phyloP scores from a whole-genome alignment of 352 stramenopile genomes.

The Aphanomyces cochlioides region DNA sequence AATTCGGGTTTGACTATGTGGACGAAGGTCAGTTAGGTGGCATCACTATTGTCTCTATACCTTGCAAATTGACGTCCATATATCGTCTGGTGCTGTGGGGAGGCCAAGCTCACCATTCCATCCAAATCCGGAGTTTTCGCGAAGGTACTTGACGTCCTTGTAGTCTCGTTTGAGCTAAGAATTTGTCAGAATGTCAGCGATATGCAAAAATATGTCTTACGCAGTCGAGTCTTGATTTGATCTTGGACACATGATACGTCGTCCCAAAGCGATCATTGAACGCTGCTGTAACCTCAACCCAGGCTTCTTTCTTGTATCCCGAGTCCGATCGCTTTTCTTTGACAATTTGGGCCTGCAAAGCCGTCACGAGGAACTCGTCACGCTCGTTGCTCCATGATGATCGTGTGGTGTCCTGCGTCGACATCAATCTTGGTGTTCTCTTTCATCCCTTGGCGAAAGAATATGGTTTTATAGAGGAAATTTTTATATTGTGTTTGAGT shows the following conservation, averaged over 20 bases:
- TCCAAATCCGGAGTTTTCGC: constrained; percentile 17
- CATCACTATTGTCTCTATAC: constrained; percentile 7
- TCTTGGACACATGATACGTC: too few species aligned
- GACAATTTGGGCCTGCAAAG: background rate
- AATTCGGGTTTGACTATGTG: constrained; percentile 11
- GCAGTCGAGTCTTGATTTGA: too few species aligned
- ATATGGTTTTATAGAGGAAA: constrained; percentile 3
- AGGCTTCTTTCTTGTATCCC: constrained; percentile 5
- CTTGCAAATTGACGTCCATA: constrained; percentile 8
- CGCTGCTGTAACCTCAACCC: constrained; percentile 5
- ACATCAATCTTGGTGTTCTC: background rate
- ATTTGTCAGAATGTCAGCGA: too few species aligned
- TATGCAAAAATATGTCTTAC: too few species aligned
- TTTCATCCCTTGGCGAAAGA: background rate
- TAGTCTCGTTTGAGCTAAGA: too few species aligned
- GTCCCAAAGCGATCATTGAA: background rate
- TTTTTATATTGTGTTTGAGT: too few species aligned
- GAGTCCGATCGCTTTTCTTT: constrained; percentile 1
- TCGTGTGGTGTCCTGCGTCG: background rate
- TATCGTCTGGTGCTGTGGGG: background rate
- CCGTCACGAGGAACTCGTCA: constrained; percentile 3
- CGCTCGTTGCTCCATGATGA: constrained; percentile 3
- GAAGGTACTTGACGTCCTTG: constrained; percentile 11
- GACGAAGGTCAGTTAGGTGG: background rate
- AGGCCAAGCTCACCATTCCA: constrained; percentile 4